phyloP scores from a whole-genome alignment of 257 asterid genomes.

The Solanum infundibuliforme region DNA sequence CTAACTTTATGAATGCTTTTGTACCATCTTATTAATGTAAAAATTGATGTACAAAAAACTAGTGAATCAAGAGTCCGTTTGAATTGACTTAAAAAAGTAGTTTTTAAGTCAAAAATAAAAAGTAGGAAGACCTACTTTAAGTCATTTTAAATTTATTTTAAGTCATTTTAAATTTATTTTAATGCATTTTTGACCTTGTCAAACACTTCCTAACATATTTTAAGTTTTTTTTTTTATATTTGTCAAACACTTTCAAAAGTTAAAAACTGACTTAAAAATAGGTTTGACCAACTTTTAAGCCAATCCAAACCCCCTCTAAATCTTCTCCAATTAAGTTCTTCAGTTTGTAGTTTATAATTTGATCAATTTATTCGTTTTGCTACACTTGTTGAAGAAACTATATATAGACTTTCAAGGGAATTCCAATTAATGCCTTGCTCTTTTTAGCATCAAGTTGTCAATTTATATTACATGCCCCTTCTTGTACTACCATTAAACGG shows the following conservation, averaged over 20 bases:
- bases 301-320: background rate
- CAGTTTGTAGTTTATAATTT: background rate
- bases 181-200: too few species aligned
- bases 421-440: background rate
- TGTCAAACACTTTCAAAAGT: too few species aligned
- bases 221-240: too few species aligned
- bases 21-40: background rate
- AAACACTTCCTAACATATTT: too few species aligned
- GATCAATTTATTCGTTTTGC: background rate
- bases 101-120: too few species aligned
- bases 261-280: too few species aligned
- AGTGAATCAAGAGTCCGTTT: background rate
- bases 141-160: too few species aligned
- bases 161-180: too few species aligned
- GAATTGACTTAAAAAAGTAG: too few species aligned
- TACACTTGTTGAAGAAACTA: background rate
- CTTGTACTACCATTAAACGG: background rate
- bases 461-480: background rate
- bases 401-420: too few species aligned
- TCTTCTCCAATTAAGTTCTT: background rate
- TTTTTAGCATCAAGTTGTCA: background rate
- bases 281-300: too few species aligned
- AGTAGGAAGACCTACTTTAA: too few species aligned
- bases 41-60: background rate
- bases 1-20: background rate